These are phyloP conservation scores for Candida gorgasii DNA, from an alignment of 805 yeast species.

Conservation along the genomic window DNA sequence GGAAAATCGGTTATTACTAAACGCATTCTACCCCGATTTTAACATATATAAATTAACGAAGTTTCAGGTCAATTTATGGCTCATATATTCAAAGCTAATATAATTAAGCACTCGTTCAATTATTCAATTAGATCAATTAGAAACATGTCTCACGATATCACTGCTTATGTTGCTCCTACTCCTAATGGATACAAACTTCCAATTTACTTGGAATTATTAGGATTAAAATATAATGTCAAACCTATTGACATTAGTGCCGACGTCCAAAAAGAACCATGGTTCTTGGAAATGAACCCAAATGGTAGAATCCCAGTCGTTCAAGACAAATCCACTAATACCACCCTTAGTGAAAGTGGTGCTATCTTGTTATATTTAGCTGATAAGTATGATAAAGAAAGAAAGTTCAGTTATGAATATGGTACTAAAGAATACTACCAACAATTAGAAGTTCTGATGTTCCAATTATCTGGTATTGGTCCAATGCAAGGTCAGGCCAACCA, in stretches of 20 bases:
- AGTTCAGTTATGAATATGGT: constrained; percentile 39
- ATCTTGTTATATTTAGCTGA: constrained; percentile 60
- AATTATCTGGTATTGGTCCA: constrained; percentile 59
- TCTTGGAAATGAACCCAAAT: constrained; percentile 56
- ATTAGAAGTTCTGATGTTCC: constrained; percentile 56
- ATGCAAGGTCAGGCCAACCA: constrained; percentile 62
- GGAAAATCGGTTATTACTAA: no score
- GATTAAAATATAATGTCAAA: constrained; percentile 42
- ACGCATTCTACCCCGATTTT: no score
- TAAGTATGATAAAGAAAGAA: constrained; percentile 56
- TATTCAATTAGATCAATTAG: not conserved
- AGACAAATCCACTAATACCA: constrained; percentile 42
- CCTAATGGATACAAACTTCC: constrained; percentile 49
- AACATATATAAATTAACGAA: no score
- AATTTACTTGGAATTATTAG: constrained; percentile 41
- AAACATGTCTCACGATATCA: constrained; percentile 1
- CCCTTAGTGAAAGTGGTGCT: constrained; percentile 62
- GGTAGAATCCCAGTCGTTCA: constrained; percentile 62
- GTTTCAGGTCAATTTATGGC: no score
- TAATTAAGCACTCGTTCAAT: no score
- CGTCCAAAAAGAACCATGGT: constrained; percentile 60
- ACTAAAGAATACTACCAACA: constrained; percentile 51
- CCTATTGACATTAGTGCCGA: constrained; percentile 41
- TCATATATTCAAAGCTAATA: no score
- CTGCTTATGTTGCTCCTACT: constrained; percentile 25